These are phyloP conservation scores for Spencermartinsiella europaea DNA, from an alignment of 805 yeast genomes.

Conservation along the genomic window DNA sequence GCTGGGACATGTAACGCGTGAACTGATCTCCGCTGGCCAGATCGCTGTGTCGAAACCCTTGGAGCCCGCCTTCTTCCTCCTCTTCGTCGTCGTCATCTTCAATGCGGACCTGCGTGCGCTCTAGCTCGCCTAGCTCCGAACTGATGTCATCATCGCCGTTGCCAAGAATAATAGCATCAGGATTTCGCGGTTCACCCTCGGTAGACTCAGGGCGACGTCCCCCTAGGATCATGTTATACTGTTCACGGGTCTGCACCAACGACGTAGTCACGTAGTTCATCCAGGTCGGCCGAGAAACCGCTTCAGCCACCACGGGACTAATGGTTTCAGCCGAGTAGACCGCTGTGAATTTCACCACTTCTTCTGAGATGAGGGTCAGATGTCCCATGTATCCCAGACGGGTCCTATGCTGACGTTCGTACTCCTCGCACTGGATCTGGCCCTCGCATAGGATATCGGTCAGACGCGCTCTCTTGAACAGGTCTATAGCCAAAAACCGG, in stretches of 20 bases:
- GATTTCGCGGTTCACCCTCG: conserved; percentile 27
- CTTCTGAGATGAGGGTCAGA: conserved; percentile 87
- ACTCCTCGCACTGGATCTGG: conserved; percentile 51
- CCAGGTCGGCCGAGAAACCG: conserved; percentile 58
- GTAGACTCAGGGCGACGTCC: conserved; percentile 51
- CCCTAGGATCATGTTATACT: conserved; percentile 90
- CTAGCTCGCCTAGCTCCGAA: conserved; percentile 11
- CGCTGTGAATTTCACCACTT: conserved; percentile 80
- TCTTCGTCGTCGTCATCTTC: conserved; percentile 19
- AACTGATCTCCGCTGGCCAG: conserved; percentile 43
- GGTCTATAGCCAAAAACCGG: conserved; percentile 64
- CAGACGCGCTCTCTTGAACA: conserved; percentile 60
- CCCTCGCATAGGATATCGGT: conserved; percentile 58
- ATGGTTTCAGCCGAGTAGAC: conserved; percentile 56
- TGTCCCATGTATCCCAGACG: conserved; percentile 98
- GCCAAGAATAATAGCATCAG: conserved; percentile 32
- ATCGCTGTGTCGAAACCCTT: neutral
- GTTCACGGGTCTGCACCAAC: conserved; percentile 83
- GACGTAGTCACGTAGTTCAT: conserved; percentile 75
- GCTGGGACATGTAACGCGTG: conserved; percentile 71
- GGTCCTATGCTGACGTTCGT: conserved; percentile 54
- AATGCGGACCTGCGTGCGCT: conserved; percentile 7
- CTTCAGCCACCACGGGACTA: conserved; percentile 47
- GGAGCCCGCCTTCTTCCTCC: conserved; percentile 20
- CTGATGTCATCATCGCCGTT: conserved; percentile 30